Base-by-base conservation (phyloP, 2,329 filamentous ascomycete genomes). In the Hypoxylon sp. region DNA sequence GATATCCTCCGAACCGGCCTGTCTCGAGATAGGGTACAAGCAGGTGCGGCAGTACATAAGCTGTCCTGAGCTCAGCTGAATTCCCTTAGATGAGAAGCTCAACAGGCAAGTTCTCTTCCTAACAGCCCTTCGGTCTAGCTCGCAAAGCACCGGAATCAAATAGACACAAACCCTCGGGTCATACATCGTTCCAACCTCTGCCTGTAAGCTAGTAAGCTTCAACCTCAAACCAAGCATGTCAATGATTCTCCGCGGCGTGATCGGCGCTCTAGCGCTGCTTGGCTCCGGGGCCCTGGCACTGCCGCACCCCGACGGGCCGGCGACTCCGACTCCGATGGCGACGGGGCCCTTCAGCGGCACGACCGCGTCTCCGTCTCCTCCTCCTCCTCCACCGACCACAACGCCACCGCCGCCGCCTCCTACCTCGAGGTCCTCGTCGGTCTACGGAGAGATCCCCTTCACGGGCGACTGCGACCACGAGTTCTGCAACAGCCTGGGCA, bases 401-500 rank as follows among this genome's bases (percentile, higher is more conserved):
- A 27, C 21, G 26, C 17, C 49, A 15, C 35, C 50, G 20, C 15
- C 31, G 11, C 17, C 38, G 31, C 59, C 35, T 41, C 9, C 21
- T 33, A 42, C 46, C 7, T 47, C 35, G 13, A 11, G 20, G 21
- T 20, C 18, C 5, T 27, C 48, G 26, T 35, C 29, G 11, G 15
- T 17, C 6, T 3, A 10, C 7, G 35, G 35, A 3, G 18, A 8
- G 15, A 7, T 18, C 15, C 15, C 18, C 40, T 52, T 51, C 49
- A 53, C 51, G 20, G 38, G 53, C 2, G 8, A 55, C n/a, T 73
- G 70, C 59, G 64, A 70, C 57, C 56, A 68, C 20, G 49, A 58
- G 24, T 70, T 55, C 55, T 72, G 70, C 60, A 51, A 62, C 38
- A 37, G 62, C 13, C 64, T 66, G 3, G 67, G 53, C 11, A 60